These are phyloP conservation scores for Apiospora koreana DNA, from an alignment of 2,329 filamentous ascomycete species.

Conservation along the genomic window DNA sequence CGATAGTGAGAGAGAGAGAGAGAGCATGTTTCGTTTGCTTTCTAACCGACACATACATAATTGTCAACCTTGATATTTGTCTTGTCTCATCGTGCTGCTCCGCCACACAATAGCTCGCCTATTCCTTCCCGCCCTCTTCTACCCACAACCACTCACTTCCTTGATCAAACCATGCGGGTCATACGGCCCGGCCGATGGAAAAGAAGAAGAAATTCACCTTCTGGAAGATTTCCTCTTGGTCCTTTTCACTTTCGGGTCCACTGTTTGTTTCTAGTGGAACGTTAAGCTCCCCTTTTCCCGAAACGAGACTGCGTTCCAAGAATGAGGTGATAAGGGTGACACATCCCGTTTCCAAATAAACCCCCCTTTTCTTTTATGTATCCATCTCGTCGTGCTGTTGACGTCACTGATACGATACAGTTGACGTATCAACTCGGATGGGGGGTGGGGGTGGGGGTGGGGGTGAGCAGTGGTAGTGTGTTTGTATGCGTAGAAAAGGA, in stretches of 20 bases:
- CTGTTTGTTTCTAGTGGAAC: not conserved
- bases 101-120: not conserved
- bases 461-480: not conserved
- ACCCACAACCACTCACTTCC: not conserved
- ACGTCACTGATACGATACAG: not conserved
- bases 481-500: not conserved
- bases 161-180: not conserved
- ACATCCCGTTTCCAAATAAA: not conserved
- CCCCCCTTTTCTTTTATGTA: not conserved
- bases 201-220: not conserved
- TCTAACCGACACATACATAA: not conserved
- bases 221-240: not conserved
- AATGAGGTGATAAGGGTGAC: not conserved
- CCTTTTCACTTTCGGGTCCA: not conserved
- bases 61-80: not conserved
- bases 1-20: no score
- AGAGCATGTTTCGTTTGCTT: not conserved
- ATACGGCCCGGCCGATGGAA: not conserved
- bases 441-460: not conserved
- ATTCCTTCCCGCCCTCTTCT: not conserved
- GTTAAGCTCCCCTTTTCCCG: not conserved
- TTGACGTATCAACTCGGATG: not conserved
- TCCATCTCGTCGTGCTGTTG: not conserved
- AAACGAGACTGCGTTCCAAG: not conserved
- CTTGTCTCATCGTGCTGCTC: not conserved